Percentiles rank a stretch among this genome's conserved stretches.
Conservation (phyloP, 345 rosid genomes). For the Lepidium didymum region DNA sequence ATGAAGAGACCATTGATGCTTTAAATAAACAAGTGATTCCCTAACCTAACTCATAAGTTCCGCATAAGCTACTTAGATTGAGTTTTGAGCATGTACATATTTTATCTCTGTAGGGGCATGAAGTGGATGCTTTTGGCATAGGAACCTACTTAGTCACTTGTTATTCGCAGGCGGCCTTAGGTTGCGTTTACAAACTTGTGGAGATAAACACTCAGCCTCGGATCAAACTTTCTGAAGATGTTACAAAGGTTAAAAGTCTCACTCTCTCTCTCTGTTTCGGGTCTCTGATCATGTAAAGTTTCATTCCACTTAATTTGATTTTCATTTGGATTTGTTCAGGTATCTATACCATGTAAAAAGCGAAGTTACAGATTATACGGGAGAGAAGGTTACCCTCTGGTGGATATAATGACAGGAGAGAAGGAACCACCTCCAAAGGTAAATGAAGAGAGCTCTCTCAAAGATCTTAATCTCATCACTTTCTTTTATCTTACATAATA, state of each 20-base stretch:
- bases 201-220: conserved; percentile 94
- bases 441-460: neutral
- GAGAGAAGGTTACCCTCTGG: conserved; percentile 76
- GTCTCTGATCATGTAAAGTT: neutral
- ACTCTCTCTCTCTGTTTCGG: neutral
- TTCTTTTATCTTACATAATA: neutral
- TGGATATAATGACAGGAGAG: conserved; percentile 94
- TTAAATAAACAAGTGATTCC: conserved; percentile 76
- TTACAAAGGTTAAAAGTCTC: conserved; percentile 62
- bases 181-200: conserved; percentile 97
- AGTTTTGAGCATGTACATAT: neutral
- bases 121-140: conserved; percentile 85
- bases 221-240: conserved; percentile 97
- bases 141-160: conserved; percentile 95
- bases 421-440: conserved; percentile 87
- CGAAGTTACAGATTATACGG: conserved; percentile 73
- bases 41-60: neutral
- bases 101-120: conserved; percentile 60
- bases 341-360: conserved; percentile 94
- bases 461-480: neutral
- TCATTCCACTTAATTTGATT: neutral
- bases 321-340: conserved; percentile 35
- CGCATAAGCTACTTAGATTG: neutral
- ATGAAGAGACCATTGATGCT: conserved; percentile 97
- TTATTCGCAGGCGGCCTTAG: conserved; percentile 89